Base-by-base conservation (phyloP, 2,329 filamentous ascomycete species). In the Colletotrichum sp. region DNA sequence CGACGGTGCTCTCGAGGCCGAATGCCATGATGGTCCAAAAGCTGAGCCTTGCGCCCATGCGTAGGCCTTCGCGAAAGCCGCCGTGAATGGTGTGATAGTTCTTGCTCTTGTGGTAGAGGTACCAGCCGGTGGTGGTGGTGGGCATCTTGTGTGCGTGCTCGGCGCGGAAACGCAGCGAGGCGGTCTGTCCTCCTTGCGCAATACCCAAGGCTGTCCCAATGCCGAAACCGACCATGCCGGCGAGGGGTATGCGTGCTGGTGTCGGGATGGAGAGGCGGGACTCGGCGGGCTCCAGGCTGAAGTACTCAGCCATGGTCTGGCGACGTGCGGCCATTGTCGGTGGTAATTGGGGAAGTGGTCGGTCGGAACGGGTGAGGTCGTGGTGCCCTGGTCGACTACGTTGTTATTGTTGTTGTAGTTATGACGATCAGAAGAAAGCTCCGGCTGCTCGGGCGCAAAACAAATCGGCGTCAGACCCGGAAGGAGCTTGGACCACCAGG, bases 101-200 rank as follows among this genome's bases (percentile, higher is more conserved):
- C 86, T 99, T 99, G 83, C 93, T 95, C 86, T 98, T 98, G 88
- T 99, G 96, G 85, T 99, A 99, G n/a, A 99, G 91, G 83, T 96
- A 99, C 97, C 97, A 99, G 21, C 96, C 96, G 3, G 93, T 92
- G 30, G 95, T 93, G 2, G 93, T 93, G 5, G 92, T 93, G 24
- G 97, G 97, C 77, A 98, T 92, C 79, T 96, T 95, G 88, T 99
- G 97, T 1, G 97, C 96, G 83, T 99, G 98, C 86, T 99, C 97
- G 76, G 97, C 97, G 71, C 96, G 94, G 87, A 98, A 99, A 52
- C 94, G 94, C 74, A 98, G 89, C 68, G 94, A 93, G 1, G 95
- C 92, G 82, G 91, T 92, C 81, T 93, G 93, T 75, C 93, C 93
- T 28, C 95, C 95, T 72, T 96, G 92, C 8, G 92, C 89, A 21